phyloP scores from a whole-genome alignment of 306 rosid genomes.

The Oemleria cerasiformis region DNA sequence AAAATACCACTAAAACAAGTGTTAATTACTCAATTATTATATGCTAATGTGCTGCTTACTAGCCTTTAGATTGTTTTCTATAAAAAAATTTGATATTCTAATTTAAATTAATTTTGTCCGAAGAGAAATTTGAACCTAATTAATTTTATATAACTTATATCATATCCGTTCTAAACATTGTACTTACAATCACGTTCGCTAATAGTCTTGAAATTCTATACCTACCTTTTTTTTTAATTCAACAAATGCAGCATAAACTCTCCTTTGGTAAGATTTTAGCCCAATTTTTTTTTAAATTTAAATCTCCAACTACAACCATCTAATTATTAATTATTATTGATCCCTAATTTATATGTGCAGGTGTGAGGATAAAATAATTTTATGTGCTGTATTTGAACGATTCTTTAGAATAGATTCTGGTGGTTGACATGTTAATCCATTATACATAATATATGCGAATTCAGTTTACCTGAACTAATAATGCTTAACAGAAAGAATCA shows the following conservation, averaged over 20 bases:
- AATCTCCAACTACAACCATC: background rate
- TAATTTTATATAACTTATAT: no score
- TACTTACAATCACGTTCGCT: no score
- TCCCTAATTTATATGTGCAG: background rate
- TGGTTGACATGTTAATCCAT: background rate
- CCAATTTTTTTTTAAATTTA: no score
- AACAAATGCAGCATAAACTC: background rate
- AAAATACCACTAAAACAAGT: background rate
- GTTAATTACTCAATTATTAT: background rate
- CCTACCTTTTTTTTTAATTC: no score
- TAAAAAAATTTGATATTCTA: no score
- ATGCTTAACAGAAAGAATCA: background rate
- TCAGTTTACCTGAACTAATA: background rate
- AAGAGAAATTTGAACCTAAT: no score
- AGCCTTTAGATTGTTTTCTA: background rate
- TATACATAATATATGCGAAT: no score
- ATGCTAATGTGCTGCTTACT: background rate
- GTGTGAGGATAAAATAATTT: slow-evolving; percentile 9
- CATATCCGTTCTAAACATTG: no score
- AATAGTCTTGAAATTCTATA: no score
- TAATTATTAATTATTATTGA: no score
- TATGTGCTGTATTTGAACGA: slow-evolving; percentile 2
- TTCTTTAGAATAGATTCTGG: background rate
- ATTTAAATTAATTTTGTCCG: no score
- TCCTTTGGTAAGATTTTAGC: no score